Evolutionary conservation across 139 green algal genomes (phyloP), one percentile per base, ranked within the genome.

Genomic region (Chlorella sp.): DNA sequence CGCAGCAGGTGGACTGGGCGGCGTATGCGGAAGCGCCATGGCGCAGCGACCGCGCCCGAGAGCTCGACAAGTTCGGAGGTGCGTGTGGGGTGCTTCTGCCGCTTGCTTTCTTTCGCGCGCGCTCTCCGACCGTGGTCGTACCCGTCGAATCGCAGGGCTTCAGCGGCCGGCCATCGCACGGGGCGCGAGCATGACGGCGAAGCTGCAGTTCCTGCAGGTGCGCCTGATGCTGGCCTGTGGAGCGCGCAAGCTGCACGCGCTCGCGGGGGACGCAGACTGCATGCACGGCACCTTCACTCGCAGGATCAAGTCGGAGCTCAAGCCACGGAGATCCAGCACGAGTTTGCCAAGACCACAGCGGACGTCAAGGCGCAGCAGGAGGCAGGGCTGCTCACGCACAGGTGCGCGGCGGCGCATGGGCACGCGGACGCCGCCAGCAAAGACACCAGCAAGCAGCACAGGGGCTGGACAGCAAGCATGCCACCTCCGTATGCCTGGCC

Each of bases 161-260:
- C 6, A 34, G 27, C 61, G 61, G 3, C 27, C 29, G 26, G 61
- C 61, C 61, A 67, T 67, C 29, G 23, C 61, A 4, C 27, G 61
- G 3, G 61, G 61, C 3, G 6, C n/a, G 29, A 67, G 61, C 61
- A 35, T 67, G 61, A 67, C 61, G 26, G 61, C 61, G 14, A 34
- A 30, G 3, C n/a, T 67, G 27, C 23, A 67, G 61, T 67, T 67
- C 27, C 61, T 67, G 17, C 61, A 67, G 61, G 61, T 67, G 3
- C 10, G 17, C 20, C n/a, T n/a, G n/a, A n/a, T n/a, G n/a, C n/a
- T n/a, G n/a, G n/a, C n/a, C n/a, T n/a, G n/a, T n/a, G n/a, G n/a
- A n/a, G n/a, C n/a, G n/a, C n/a, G n/a, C n/a, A n/a, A n/a, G n/a
- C n/a, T n/a, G n/a, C n/a, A n/a, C n/a, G n/a, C 14, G 42, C 42